These are phyloP conservation scores for Ogataea nonfermentans DNA, from an alignment of 805 yeast genomes.

Conservation along the genomic window DNA sequence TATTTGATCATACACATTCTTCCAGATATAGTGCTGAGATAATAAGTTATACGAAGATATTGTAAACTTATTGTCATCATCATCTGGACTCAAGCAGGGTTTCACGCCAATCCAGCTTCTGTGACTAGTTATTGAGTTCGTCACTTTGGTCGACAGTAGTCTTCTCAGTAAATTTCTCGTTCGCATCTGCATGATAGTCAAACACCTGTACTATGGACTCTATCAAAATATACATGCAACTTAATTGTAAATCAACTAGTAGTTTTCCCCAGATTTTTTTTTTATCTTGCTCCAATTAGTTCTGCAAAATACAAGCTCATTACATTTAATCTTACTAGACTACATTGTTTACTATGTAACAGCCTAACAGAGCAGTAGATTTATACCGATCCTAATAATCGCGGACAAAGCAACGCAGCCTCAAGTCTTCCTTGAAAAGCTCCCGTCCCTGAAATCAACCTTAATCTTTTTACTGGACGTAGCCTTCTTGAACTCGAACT, in stretches of 20 bases:
- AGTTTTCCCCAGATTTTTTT: constrained; percentile 10
- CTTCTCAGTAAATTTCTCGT: too few species aligned
- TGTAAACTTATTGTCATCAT: constrained; percentile 21
- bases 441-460: constrained; percentile 30
- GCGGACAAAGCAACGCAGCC: not conserved
- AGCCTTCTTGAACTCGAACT: constrained; percentile 65
- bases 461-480: constrained; percentile 23
- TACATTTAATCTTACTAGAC: too few species aligned
- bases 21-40: constrained; percentile 55
- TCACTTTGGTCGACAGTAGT: constrained; percentile 1
- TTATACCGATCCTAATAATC: constrained; percentile 1
- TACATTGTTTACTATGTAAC: constrained; percentile 1
- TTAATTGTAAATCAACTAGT: too few species aligned
- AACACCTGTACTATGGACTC: too few species aligned
- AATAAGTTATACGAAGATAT: constrained; percentile 36
- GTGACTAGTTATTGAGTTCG: constrained; percentile 23
- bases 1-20: constrained; percentile 51
- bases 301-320: too few species aligned
- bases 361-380: constrained; percentile 1
- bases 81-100: constrained; percentile 3
- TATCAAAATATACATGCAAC: too few species aligned
- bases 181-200: not conserved
- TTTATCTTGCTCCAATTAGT: too few species aligned
- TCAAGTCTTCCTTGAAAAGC: constrained; percentile 31
- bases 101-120: constrained; percentile 19